Conservation (phyloP, 441 rosid species). For the Erodium texanum region DNA sequence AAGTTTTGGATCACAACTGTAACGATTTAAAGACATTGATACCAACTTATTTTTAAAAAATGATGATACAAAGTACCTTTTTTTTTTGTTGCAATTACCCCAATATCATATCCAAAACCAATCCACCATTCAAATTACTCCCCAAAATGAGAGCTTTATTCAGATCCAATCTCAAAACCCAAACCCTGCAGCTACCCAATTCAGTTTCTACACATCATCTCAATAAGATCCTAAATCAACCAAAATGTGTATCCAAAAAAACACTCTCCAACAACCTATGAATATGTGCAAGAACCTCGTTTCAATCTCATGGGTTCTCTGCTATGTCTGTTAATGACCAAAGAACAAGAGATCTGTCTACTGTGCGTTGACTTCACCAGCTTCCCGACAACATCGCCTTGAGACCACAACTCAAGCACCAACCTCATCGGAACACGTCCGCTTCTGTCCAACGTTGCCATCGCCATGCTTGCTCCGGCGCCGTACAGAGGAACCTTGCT, state of each 20-base stretch:
- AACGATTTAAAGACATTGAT: no score
- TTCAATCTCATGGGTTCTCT: slow-evolving; percentile 32
- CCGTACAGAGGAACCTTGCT: slow-evolving; percentile 50
- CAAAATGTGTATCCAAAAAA: not conserved
- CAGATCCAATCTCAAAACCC: not conserved
- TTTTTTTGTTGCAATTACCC: no score
- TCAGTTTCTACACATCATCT: not conserved
- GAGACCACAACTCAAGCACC: slow-evolving; percentile 37
- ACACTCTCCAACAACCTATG: not conserved
- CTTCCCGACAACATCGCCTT: slow-evolving; percentile 49
- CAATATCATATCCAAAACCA: no score
- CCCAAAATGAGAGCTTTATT: not conserved
- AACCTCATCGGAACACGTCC: slow-evolving; percentile 41
- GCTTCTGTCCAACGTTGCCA: slow-evolving; percentile 21
- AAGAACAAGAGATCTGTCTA: slow-evolving; percentile 36
- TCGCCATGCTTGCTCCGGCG: slow-evolving; percentile 40
- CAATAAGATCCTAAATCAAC: not conserved
- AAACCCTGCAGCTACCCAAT: not conserved
- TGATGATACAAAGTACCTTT: no score
- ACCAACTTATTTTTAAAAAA: no score
- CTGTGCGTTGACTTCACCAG: slow-evolving; percentile 42
- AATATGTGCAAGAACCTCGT: slow-evolving; percentile 29
- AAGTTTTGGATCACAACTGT: no score
- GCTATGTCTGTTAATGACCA: slow-evolving; percentile 24
- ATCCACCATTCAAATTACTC: no score